Percentiles rank a stretch among this genome's conserved stretches.
Evolutionary conservation across 768 basidiomycete species (phyloP).

Genomic region (Macrocybe gigantea): DNA sequence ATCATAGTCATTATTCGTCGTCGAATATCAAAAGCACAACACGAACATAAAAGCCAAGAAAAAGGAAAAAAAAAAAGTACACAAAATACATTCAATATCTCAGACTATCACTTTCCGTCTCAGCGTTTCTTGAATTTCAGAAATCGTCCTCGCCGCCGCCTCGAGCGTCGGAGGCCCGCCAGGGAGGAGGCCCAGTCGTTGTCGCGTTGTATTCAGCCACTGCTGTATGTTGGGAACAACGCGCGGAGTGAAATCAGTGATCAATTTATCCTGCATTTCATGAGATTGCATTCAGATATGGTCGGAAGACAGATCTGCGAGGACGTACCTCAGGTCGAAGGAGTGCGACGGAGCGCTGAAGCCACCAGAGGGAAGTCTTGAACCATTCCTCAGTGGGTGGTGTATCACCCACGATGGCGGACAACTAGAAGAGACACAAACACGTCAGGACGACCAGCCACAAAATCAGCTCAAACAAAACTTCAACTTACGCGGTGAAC

Average conservation of each 20-base stretch:
- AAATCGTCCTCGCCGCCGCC: constrained; percentile 54
- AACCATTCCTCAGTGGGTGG: constrained; percentile 75
- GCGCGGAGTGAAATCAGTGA: constrained; percentile 75
- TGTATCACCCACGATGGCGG: constrained; percentile 68
- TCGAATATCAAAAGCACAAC: not conserved
- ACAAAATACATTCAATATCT: constrained; percentile 1
- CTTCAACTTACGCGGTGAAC: constrained; percentile 64
- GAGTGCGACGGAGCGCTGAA: constrained; percentile 66
- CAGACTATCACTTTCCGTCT: constrained; percentile 34
- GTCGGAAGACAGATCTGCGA: not conserved
- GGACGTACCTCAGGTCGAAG: constrained; percentile 65
- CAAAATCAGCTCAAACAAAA: not conserved
- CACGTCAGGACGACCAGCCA: not conserved
- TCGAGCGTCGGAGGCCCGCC: constrained; percentile 64
- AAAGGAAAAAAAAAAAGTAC: not conserved
- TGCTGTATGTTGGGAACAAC: constrained; percentile 77
- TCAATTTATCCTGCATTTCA: constrained; percentile 60
- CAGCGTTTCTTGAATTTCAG: constrained; percentile 73
- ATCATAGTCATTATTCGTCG: too few species aligned
- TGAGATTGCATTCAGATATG: constrained; percentile 5
- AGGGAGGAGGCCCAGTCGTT: constrained; percentile 73
- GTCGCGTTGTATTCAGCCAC: constrained; percentile 73
- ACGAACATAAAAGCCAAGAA: not conserved
- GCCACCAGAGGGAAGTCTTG: constrained; percentile 83
- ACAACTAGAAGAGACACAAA: constrained; percentile 42